Percentiles rank a stretch among this genome's conserved stretches.
These are phyloP conservation scores for Sclerotinia sclerotiorum DNA, from an alignment of 2,329 filamentous ascomycete genomes.

Conservation along the genomic window DNA sequence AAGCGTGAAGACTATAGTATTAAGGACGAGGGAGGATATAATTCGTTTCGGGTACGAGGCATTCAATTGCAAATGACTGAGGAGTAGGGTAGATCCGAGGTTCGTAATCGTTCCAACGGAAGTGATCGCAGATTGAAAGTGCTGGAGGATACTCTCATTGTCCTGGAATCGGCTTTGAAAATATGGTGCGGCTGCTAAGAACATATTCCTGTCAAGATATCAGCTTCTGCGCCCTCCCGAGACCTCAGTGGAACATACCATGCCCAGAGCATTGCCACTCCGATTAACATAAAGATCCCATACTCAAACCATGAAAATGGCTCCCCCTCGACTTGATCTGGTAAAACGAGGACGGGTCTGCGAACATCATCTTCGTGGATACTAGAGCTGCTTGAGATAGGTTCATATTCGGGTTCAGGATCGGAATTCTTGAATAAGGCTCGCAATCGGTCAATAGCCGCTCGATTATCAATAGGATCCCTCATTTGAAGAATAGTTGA, in stretches of 20 bases:
- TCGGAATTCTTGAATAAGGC: conserved; percentile 32
- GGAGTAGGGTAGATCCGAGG: conserved; percentile 69
- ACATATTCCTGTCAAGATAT: conserved; percentile 78
- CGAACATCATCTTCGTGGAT: conserved; percentile 24
- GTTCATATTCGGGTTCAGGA: conserved; percentile 34
- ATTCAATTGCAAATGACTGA: conserved; percentile 76
- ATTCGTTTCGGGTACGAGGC: conserved; percentile 91
- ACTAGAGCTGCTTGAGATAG: conserved; percentile 28
- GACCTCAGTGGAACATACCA: conserved; percentile 62
- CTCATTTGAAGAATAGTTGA: conserved; percentile 4
- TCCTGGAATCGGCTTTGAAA: conserved; percentile 78
- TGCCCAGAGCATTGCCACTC: conserved; percentile 94
- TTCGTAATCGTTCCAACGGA: conserved; percentile 85
- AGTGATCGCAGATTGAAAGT: conserved; percentile 88
- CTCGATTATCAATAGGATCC: conserved; percentile 24
- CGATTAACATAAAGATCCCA: conserved; percentile 77
- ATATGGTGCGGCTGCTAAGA: conserved; percentile 90
- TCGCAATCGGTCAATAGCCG: conserved; percentile 33
- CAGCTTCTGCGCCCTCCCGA: conserved; percentile 21
- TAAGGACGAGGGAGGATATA: conserved; percentile 71
- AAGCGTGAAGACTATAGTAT: conserved; percentile 72
- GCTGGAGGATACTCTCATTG: conserved; percentile 68
- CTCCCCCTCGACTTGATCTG: conserved; percentile 35
- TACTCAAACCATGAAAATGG: conserved; percentile 87
- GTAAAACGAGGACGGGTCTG: conserved; percentile 26